A percentile compares a stretch with the other conserved stretches of the same genome.
Evolutionary conservation across 768 basidiomycete genomes (phyloP).

Genomic region (Lentinula sp.): DNA sequence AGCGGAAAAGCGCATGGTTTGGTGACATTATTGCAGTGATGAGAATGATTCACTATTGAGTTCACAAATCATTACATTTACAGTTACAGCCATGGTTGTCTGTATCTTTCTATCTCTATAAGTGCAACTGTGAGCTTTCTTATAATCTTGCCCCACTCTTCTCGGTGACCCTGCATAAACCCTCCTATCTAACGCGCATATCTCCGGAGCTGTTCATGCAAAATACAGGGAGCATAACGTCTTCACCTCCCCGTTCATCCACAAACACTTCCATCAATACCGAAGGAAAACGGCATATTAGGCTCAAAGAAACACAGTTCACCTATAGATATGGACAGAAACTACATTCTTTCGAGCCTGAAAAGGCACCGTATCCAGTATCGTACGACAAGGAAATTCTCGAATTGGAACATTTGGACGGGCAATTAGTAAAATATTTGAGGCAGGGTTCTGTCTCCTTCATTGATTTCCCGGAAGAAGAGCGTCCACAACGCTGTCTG

Average conservation of each 20-base stretch:
- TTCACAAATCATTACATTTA: neutral
- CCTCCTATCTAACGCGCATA: neutral
- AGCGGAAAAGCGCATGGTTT: neutral
- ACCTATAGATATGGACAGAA: conserved; percentile 52
- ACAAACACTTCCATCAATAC: conserved; percentile 19
- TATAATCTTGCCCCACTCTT: neutral
- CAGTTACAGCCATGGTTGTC: neutral
- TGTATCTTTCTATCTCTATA: neutral
- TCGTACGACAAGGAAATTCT: conserved; percentile 64
- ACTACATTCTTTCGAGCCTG: conserved; percentile 63
- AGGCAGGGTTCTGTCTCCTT: conserved; percentile 51
- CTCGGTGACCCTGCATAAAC: neutral
- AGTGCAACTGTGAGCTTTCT: neutral
- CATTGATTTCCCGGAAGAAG: conserved; percentile 42
- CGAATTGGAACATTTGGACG: conserved; percentile 62
- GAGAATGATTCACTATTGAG: neutral
- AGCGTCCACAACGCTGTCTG: conserved; percentile 46
- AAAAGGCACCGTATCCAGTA: conserved; percentile 77
- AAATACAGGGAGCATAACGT: conserved; percentile 12
- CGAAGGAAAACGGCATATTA: conserved; percentile 30
- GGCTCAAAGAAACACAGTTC: conserved; percentile 54
- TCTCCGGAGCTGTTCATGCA: conserved; percentile 12
- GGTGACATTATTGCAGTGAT: neutral
- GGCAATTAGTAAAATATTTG: conserved; percentile 40
- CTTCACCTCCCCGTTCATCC: conserved; percentile 16